These are phyloP conservation scores for Aspergillus neotritici DNA, from an alignment of 2,329 filamentous ascomycete genomes.

Conservation along the genomic window DNA sequence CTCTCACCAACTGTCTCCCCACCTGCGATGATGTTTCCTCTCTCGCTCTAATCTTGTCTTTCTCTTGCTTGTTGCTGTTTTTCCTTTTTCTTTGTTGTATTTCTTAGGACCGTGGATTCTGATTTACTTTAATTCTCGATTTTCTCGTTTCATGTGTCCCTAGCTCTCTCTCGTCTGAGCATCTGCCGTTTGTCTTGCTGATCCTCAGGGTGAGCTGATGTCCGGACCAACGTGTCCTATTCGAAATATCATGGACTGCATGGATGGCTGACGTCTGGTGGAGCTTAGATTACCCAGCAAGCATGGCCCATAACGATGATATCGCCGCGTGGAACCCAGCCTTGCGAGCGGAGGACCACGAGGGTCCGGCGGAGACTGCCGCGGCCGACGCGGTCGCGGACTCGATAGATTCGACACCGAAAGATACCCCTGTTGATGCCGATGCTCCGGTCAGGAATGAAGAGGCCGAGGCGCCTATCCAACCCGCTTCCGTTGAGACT, in stretches of 20 bases:
- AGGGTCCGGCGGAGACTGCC: slow-evolving; percentile 10
- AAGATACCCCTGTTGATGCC: neutral
- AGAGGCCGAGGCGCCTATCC: neutral
- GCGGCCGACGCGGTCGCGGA: slow-evolving; percentile 9
- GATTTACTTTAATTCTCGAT: no score
- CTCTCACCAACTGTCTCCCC: no score
- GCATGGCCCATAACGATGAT: slow-evolving; percentile 21
- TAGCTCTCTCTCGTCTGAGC: slow-evolving; percentile 3
- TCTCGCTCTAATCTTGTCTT: neutral
- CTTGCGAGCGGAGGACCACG: slow-evolving; percentile 40
- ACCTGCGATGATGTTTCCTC: slow-evolving; percentile 1
- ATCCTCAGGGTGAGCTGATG: slow-evolving; percentile 15
- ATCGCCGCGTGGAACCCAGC: slow-evolving; percentile 52
- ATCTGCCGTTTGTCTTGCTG: slow-evolving; percentile 16
- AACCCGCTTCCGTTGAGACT: neutral
- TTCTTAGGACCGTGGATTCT: no score
- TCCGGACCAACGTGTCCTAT: slow-evolving; percentile 26
- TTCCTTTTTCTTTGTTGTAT: no score
- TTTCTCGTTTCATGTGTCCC: slow-evolving; percentile 7
- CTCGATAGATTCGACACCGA: neutral
- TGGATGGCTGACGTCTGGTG: slow-evolving; percentile 9
- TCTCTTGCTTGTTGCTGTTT: neutral
- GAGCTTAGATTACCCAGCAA: slow-evolving; percentile 6
- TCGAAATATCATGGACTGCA: slow-evolving; percentile 16
- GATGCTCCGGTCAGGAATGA: neutral